These are phyloP conservation scores for Penicillium sp. DNA, from an alignment of 2,329 filamentous ascomycete genomes.

Conservation along the genomic window DNA sequence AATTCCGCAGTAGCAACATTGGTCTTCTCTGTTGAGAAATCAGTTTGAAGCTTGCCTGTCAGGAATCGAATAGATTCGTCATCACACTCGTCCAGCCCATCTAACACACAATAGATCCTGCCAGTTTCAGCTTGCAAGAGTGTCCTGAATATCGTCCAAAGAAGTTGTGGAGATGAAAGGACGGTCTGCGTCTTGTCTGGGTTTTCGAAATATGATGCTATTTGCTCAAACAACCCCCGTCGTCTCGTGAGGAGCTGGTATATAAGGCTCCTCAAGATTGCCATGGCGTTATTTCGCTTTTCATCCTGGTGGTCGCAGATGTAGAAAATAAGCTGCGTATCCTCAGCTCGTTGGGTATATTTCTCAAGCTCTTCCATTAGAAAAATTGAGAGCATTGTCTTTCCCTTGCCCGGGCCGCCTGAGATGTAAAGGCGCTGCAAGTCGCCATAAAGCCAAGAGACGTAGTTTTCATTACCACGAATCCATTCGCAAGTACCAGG, in stretches of 20 bases:
- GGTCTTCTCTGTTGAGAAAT: background rate
- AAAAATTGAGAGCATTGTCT: slow-evolving; percentile 1
- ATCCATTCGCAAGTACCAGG: background rate
- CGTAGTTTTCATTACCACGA: background rate
- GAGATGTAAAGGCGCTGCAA: background rate
- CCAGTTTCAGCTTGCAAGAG: background rate
- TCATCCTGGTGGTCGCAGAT: background rate
- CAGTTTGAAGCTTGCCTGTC: background rate
- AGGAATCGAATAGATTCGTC: background rate
- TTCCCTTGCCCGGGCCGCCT: background rate
- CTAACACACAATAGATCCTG: background rate
- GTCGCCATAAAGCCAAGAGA: background rate
- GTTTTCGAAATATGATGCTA: background rate
- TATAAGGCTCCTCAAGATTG: background rate
- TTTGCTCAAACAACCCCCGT: background rate
- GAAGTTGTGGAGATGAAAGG: background rate
- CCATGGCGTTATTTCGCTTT: background rate
- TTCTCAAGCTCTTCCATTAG: background rate
- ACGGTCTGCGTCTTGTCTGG: background rate
- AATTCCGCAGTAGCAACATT: too few relatives aligned
- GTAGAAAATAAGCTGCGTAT: background rate
- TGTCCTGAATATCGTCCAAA: background rate
- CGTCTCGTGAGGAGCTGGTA: background rate
- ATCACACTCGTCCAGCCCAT: background rate
- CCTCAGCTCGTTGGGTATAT: background rate